Evolutionary conservation across 495 filamentous ascomycete genomes (phyloP).

Genomic region (Sphaerosporella brunnea): DNA sequence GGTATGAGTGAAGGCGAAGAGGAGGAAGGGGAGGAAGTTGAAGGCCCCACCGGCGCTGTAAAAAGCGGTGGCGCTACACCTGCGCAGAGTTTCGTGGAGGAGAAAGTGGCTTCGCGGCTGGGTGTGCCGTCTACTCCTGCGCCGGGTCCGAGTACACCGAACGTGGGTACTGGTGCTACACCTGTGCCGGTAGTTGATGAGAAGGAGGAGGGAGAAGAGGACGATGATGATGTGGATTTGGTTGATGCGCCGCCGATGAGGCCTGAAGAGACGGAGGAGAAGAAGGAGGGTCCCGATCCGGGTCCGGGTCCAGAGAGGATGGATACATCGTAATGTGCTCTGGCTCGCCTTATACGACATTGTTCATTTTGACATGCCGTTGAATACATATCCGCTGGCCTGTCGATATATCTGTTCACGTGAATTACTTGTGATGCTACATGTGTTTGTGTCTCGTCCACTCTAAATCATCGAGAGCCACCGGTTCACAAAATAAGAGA

Average conservation of each 20-base stretch:
- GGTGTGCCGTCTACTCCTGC: constrained; percentile 26
- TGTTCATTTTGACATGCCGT: too few species aligned
- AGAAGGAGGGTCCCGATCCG: too few species aligned
- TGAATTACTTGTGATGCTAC: too few species aligned
- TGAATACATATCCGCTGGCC: too few species aligned
- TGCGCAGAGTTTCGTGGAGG: constrained; percentile 22
- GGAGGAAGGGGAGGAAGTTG: constrained; percentile 52
- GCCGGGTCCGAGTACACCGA: constrained; percentile 27
- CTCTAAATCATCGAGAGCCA: too few species aligned
- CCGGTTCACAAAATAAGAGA: too few species aligned
- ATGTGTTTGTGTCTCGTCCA: too few species aligned
- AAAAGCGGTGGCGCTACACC: constrained; percentile 20
- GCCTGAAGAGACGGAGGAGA: constrained; percentile 21
- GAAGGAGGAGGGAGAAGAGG: constrained; percentile 44
- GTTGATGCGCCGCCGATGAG: constrained; percentile 13
- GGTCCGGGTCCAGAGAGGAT: too few species aligned
- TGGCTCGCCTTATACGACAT: too few species aligned
- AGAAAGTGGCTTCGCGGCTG: constrained; percentile 29
- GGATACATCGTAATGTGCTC: constrained; percentile 6
- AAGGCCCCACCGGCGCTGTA: constrained; percentile 31
- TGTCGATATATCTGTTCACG: too few species aligned
- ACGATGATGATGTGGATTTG: constrained; percentile 20
- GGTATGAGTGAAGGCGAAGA: constrained; percentile 30
- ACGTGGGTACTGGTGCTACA: constrained; percentile 30
- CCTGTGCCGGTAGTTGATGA: constrained; percentile 29